Evolutionary conservation across 345 rosid species (phyloP).

Genomic region (Citrus unshiu): DNA sequence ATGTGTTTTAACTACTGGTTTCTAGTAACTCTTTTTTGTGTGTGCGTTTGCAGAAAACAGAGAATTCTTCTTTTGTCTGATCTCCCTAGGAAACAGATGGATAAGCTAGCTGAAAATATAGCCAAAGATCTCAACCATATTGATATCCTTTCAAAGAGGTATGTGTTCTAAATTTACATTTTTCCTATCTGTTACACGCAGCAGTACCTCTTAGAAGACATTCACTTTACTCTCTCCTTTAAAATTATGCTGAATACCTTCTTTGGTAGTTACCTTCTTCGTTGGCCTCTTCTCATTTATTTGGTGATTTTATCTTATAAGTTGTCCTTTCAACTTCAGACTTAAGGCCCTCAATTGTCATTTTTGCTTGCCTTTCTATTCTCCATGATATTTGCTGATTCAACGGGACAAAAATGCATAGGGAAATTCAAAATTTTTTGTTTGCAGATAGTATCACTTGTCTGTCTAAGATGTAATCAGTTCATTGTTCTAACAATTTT

Average conservation of each 20-base stretch:
- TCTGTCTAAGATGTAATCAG: not conserved
- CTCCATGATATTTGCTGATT: not conserved
- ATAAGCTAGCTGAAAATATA: slow-evolving; percentile 68
- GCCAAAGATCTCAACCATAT: slow-evolving; percentile 80
- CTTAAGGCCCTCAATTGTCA: not conserved
- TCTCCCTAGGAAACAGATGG: slow-evolving; percentile 95
- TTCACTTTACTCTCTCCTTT: not conserved
- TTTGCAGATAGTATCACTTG: not conserved
- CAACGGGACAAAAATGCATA: not conserved
- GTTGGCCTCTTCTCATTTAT: not conserved
- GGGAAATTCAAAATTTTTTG: not conserved
- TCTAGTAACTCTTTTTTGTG: slow-evolving; percentile 4
- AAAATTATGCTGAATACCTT: not conserved
- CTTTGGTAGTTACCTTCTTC: not conserved
- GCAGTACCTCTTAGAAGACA: not conserved
- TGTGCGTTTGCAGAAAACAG: slow-evolving; percentile 62
- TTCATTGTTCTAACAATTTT: not conserved
- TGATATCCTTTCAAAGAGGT: slow-evolving; percentile 93
- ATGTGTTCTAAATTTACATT: not conserved
- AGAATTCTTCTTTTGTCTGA: slow-evolving; percentile 95
- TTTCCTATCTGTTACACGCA: not conserved
- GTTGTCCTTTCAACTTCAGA: not conserved
- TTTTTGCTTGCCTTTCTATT: not conserved
- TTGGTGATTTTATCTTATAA: not conserved
- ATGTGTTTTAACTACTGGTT: slow-evolving; percentile 4